Evolutionary conservation across 768 basidiomycete genomes (phyloP), one percentile per base, ranked within the genome.

Genomic region (Leccinum variicolor): DNA sequence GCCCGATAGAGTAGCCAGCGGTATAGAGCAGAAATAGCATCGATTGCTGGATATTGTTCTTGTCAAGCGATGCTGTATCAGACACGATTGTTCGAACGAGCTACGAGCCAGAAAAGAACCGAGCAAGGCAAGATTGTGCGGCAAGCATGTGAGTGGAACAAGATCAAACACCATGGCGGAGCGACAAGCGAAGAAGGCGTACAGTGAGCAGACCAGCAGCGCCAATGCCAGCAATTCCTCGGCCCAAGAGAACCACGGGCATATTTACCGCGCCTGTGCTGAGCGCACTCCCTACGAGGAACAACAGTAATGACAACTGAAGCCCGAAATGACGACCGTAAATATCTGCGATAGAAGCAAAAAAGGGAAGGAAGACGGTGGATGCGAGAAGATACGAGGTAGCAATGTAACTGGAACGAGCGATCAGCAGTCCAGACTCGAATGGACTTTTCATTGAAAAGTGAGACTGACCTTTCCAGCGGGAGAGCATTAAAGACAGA

Each of bases 351-450:
- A 83, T 57, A 7, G 77, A 77, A 1, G 78, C 81, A 46, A 79
- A 83, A 8, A 83, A 62, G 6, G 81, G 81, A 9, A 83, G 69
- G 65, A 82, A 83, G 50, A 81, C 79, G 3, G 82, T 81, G 17
- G 79, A 79, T 0, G 82, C 75, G 15, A 83, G 70, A 23, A 82
- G 66, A 55, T 83, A 82, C 2, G 76, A 63, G 1, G 81, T 83
- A 43, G 82, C 81, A 19, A 83, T 76, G 56, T 77, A 81, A 54
- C 81, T 77, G 13, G 11, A 26, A 14, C 13, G 14, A 36, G 28
- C 11, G 7, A 26, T 39, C 36, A 53, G 26, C 21, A 43, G 11
- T 17, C 36, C 31, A 10, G 39, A 28, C 36, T 46, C 4, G 2
- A 0, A 13, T 3, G 8, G 3, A 13, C 19, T 25, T 19, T 19